Conservation (phyloP, 2,329 filamentous ascomycete genomes). For the Nemania sp. region DNA sequence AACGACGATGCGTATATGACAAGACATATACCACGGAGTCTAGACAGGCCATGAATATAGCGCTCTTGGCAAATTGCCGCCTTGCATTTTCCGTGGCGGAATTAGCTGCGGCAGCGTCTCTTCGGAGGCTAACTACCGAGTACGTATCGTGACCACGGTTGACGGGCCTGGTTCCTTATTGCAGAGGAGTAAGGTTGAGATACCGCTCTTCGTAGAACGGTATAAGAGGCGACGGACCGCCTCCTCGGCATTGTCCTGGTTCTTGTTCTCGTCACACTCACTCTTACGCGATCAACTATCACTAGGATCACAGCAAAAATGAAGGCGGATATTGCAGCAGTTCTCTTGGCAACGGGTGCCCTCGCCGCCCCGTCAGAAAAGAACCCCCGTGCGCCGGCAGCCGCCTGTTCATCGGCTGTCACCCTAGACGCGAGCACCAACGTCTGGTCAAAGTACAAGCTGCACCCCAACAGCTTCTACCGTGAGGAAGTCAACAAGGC, state of each 20-base stretch:
- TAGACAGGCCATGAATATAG: constrained; percentile 32
- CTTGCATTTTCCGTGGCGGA: constrained; percentile 42
- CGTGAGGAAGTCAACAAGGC: constrained; percentile 48
- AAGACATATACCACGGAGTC: constrained; percentile 38
- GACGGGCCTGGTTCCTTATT: constrained; percentile 52
- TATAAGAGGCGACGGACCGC: constrained; percentile 46
- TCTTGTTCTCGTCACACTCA: constrained; percentile 42
- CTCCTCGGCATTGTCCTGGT: constrained; percentile 35
- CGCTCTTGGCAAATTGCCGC: constrained; percentile 35
- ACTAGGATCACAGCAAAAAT: constrained; percentile 46
- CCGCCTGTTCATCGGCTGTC: constrained; percentile 47
- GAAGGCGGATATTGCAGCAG: constrained; percentile 47
- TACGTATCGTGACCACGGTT: constrained; percentile 43
- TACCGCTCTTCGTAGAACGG: constrained; percentile 15
- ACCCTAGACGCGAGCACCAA: constrained; percentile 50
- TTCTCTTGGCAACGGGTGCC: constrained; percentile 48
- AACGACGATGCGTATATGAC: constrained; percentile 41
- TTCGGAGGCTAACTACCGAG: constrained; percentile 51
- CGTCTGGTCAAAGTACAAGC: constrained; percentile 48
- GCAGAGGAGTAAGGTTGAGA: constrained; percentile 12
- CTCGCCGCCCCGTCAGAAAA: constrained; percentile 48
- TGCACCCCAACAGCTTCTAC: constrained; percentile 52
- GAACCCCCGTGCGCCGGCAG: constrained; percentile 37
- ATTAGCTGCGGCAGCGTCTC: constrained; percentile 40
- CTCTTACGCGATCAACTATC: constrained; percentile 39